Percentiles rank a stretch among this genome's conserved stretches.
Conservation (phyloP, 768 basidiomycete genomes). For the Crepidotus variabilis region DNA sequence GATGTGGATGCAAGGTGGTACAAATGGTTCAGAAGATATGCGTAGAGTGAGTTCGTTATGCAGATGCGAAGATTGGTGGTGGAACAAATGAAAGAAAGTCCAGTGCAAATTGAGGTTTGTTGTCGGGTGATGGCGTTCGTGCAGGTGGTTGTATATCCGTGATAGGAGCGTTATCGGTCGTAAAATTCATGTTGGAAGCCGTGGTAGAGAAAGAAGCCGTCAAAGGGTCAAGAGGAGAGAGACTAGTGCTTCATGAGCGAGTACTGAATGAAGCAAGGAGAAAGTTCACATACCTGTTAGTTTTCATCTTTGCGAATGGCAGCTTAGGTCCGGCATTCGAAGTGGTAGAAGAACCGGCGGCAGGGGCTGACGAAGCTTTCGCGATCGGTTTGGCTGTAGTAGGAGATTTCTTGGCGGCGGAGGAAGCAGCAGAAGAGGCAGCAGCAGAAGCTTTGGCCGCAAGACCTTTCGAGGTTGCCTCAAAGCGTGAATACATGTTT, state of each 20-base stretch:
- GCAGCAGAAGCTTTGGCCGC: constrained; percentile 33
- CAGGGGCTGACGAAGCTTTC: not conserved
- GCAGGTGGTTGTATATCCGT: constrained; percentile 22
- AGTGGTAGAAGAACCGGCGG: constrained; percentile 9
- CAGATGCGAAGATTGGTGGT: constrained; percentile 61
- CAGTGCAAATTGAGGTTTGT: constrained; percentile 34
- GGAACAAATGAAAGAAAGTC: constrained; percentile 54
- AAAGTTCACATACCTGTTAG: constrained; percentile 60
- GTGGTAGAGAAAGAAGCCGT: constrained; percentile 9
- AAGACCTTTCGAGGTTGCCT: constrained; percentile 10
- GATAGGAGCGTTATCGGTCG: constrained; percentile 16
- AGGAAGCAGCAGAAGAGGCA: constrained; percentile 4
- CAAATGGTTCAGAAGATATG: constrained; percentile 12
- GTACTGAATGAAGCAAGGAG: constrained; percentile 31
- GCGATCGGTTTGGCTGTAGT: constrained; percentile 9
- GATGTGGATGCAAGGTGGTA: constrained; percentile 13
- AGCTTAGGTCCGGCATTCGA: not conserved
- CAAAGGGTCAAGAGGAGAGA: constrained; percentile 20
- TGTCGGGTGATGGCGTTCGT: not conserved
- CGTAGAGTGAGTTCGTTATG: constrained; percentile 36
- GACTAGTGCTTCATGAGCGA: constrained; percentile 67
- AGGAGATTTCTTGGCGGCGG: constrained; percentile 25
- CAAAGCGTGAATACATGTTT: constrained; percentile 6
- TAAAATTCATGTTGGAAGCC: constrained; percentile 2
- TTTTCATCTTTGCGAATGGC: constrained; percentile 24